A percentile compares a stretch with the other conserved stretches of the same genome.
Evolutionary conservation across 2,329 filamentous ascomycete species (phyloP).

Genomic region (Hymenoscyphus salicellus): DNA sequence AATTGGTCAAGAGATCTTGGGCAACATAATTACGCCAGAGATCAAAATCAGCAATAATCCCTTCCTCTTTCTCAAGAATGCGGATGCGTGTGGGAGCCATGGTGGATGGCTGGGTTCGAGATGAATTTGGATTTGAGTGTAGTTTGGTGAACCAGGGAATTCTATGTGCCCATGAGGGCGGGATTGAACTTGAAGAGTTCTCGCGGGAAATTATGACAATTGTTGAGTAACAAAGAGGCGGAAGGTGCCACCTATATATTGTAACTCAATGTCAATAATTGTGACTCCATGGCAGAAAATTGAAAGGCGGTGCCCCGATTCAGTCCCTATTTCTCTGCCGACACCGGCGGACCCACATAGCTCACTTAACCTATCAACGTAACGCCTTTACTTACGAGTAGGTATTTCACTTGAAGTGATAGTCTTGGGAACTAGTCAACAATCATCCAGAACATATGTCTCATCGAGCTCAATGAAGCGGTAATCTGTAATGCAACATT

Average conservation of each 20-base stretch:
- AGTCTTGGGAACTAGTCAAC: no score
- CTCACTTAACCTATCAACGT: neutral
- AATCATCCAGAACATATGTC: no score
- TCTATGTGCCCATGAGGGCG: slow-evolving; percentile 3
- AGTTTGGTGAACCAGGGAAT: neutral
- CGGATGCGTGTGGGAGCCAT: slow-evolving; percentile 58
- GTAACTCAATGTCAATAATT: neutral
- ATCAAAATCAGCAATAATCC: slow-evolving; percentile 79
- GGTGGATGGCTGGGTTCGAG: neutral
- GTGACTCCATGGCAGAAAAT: neutral
- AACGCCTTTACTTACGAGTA: neutral
- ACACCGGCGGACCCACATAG: neutral
- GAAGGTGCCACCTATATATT: neutral
- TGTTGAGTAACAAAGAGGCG: slow-evolving; percentile 1
- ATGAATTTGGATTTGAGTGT: neutral
- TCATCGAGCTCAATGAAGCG: no score
- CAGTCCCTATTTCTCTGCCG: neutral
- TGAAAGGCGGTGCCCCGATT: neutral
- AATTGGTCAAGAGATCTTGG: slow-evolving; percentile 72
- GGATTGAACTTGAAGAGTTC: neutral
- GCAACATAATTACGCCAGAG: slow-evolving; percentile 83
- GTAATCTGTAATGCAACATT: no score
- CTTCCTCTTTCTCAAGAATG: slow-evolving; percentile 85
- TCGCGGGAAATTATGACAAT: neutral
- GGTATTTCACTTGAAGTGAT: neutral